phyloP scores from a whole-genome alignment of 306 rosid species.

The Prinsepia uniflora region DNA sequence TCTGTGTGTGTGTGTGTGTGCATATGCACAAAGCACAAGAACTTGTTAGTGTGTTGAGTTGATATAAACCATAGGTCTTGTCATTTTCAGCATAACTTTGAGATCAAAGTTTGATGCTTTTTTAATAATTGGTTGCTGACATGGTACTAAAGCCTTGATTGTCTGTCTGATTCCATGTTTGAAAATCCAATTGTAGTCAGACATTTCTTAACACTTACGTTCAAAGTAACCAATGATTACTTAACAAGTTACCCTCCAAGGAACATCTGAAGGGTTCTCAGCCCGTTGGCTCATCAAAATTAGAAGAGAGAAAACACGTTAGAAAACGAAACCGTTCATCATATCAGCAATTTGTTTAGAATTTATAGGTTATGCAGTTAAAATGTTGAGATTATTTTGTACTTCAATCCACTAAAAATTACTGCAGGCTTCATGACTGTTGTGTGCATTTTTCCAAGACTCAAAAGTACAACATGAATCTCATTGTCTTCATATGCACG shows the following conservation, averaged over 20 bases:
- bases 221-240: neutral
- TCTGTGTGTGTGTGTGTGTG: neutral
- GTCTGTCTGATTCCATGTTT: slow-evolving; percentile 2
- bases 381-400: neutral
- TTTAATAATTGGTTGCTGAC: neutral
- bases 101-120: neutral
- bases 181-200: neutral
- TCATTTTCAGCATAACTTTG: neutral
- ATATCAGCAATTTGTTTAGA: neutral
- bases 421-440: neutral
- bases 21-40: neutral
- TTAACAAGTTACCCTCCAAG: neutral
- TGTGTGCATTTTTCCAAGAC: neutral
- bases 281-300: neutral
- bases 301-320: neutral
- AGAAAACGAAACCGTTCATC: neutral
- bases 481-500: neutral
- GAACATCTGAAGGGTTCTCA: neutral
- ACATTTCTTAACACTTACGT: neutral
- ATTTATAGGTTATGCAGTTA: neutral
- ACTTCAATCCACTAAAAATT: neutral
- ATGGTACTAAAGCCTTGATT: neutral
- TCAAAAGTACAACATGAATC: slow-evolving; percentile 6
- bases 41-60: neutral
- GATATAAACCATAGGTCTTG: neutral